phyloP scores from a whole-genome alignment of 257 asterid species.

The Solanum chilense region DNA sequence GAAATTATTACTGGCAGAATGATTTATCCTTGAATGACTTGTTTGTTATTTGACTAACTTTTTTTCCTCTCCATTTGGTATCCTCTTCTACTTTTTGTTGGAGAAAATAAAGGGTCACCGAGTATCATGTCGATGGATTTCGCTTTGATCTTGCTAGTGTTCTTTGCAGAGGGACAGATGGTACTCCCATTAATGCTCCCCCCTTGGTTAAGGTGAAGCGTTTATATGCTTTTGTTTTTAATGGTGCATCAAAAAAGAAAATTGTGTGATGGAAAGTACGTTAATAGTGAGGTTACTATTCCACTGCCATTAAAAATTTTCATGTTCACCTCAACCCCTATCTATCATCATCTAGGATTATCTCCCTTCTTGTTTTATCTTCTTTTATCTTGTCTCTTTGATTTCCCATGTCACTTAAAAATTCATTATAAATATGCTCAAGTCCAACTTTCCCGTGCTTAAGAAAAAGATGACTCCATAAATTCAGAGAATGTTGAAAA shows the following conservation, averaged over 20 bases:
- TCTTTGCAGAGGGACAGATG: constrained; percentile 94
- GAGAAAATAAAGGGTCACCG: constrained; percentile 59
- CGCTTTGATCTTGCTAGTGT: constrained; percentile 95
- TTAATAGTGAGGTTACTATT: not conserved
- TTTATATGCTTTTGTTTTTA: not conserved
- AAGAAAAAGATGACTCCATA: not conserved
- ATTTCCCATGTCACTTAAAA: not conserved
- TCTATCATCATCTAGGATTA: not conserved
- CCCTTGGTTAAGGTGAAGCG: constrained; percentile 67
- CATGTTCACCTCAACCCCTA: not conserved
- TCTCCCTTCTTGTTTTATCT: not conserved
- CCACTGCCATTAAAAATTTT: not conserved
- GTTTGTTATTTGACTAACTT: not conserved
- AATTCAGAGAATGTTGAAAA: not conserved
- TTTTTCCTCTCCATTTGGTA: not conserved
- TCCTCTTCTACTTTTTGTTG: not conserved
- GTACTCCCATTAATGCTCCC: constrained; percentile 84
- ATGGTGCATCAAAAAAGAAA: not conserved
- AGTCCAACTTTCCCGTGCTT: not conserved
- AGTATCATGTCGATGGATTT: constrained; percentile 95
- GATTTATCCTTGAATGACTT: not conserved
- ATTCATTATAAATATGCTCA: not conserved
- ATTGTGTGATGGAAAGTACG: not conserved
- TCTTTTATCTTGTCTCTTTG: not conserved
- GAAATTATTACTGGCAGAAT: not conserved